Base-by-base conservation (phyloP, 2,329 filamentous ascomycete genomes). In the Chaetomium strumarium region DNA sequence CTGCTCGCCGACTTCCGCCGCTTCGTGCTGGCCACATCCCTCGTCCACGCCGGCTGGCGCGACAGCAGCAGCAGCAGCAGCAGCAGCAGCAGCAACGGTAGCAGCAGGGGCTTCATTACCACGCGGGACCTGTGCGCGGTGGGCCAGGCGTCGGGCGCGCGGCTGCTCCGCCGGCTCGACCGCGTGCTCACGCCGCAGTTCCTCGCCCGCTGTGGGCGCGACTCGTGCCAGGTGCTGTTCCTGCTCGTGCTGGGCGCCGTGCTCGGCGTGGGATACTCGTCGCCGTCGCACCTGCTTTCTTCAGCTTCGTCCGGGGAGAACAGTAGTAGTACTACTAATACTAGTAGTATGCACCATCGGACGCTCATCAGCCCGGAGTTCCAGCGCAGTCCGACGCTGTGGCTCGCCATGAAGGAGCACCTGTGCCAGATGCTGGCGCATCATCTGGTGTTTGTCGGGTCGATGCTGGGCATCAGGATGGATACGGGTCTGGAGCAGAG, bases 401-500 rank as follows among this genome's bases (percentile, higher is more conserved):
- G 64, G 64, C 44, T 67, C 16, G 60, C 63, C 29, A 66, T 66
- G 62, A 65, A 66, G 52, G 64, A 66, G 46, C 64, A 66, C 41
- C 57, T 67, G 33, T 62, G 63, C 17, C 64, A 66, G 57, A 67
- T 64, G 63, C 57, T 67, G 8, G 64, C 64, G 3, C 64, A 66
- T 40, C 62, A 67, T 39, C 46, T 67, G 19, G 64, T 66, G 9
- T 67, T 63, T 31, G 47, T 67, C 9, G 64, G 61, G 1, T 64
- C 61, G 2, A 62, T 60, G 36, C 49, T 67, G 10, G 64, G 63
- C 5, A 65, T 67, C 53, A 64, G 62, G 52, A 55, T 67, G 2
- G 64, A 66, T n/a, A 61, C 64, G 9, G 57, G 53, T 0, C 46
- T 65, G 11, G 65, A 67, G 51, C 58, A 59, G 55, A 60, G 52